A percentile compares a stretch with the other conserved stretches of the same genome.
Conservation (phyloP, 306 rosid genomes). For the Cyclanthera cordifolia region DNA sequence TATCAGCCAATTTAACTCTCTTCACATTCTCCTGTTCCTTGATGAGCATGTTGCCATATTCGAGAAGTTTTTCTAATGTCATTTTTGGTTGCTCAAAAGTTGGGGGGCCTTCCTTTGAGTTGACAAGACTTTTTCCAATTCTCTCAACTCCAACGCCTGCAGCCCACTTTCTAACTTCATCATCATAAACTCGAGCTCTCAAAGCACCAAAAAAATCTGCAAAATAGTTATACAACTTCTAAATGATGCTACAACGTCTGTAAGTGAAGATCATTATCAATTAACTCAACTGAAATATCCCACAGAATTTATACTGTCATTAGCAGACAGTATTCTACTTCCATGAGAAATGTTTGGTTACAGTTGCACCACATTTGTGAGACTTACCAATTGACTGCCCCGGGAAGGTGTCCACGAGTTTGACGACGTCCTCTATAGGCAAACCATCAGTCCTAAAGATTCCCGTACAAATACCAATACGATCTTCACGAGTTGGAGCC, state of each 20-base stretch:
- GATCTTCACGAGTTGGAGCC: conserved; percentile 49
- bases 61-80: conserved; percentile 40
- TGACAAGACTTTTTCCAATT: conserved; percentile 42
- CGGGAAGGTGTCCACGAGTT: conserved; percentile 41
- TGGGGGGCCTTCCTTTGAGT: conserved; percentile 45
- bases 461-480: conserved; percentile 38
- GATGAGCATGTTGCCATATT: conserved; percentile 40
- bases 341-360: neutral
- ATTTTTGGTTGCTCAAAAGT: conserved; percentile 44
- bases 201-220: conserved; percentile 48
- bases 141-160: conserved; percentile 29
- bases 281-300: conserved; percentile 1
- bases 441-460: conserved; percentile 37
- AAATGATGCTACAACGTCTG: neutral
- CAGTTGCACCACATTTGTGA: neutral
- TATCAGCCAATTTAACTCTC: conserved; percentile 41
- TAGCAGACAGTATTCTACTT: neutral
- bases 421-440: conserved; percentile 28
- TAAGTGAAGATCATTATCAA: neutral
- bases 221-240: conserved; percentile 4
- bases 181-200: conserved; percentile 41
- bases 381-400: conserved; percentile 48
- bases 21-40: conserved; percentile 43
- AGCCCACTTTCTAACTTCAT: conserved; percentile 50
- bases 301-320: neutral